Evolutionary conservation across 441 rosid species (phyloP), one percentile per base, ranked within the genome.

Genomic region (Populus hybrid): DNA sequence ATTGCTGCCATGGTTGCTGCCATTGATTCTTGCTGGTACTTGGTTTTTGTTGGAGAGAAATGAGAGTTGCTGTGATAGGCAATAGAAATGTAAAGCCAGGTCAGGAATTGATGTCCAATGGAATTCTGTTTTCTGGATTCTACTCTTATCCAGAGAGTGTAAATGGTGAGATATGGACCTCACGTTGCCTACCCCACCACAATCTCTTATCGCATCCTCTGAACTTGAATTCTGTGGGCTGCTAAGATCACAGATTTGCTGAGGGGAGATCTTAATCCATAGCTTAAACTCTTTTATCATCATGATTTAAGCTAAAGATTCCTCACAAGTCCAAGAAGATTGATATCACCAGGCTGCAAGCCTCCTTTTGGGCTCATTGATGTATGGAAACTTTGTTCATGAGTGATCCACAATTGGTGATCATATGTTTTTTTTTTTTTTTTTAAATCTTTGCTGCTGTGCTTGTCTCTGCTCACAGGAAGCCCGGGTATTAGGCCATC

Each of bases 1-100:
- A 91, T 86, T 65, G 97, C 87, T 10, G 97, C 88, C 81, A 91
- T 85, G 0, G 93, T 85, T 35, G 95, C 88, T 6, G 97, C 95
- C 97, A 91, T 92, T 84, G 81, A 5, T 23, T 6, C 35, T 40
- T 53, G 42, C 8, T 38, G 0, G 42, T 23, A 69, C 1, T 4
- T 32, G 40, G 24, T 14, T 64, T 65, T 34, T 16, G 70, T n/a
- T 2, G 73, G 79, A 74, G 77, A 2, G 79, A 74, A 73, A 73
- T 63, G 75, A 71, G 36, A 72, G 34, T 66, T 71, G 68, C 20
- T 20, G 57, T 11, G 72, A 73, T 7, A 24, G 8, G 67, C 28
- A 11, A 11, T 53, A n/a, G 86, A 67, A 78, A 69, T 73, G 79
- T 67, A 74, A 81, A 68, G 82, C 38, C 59, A 71, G 72, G 83